Base-by-base conservation (phyloP, 768 basidiomycete genomes). In the Clitopilus hobsonii region DNA sequence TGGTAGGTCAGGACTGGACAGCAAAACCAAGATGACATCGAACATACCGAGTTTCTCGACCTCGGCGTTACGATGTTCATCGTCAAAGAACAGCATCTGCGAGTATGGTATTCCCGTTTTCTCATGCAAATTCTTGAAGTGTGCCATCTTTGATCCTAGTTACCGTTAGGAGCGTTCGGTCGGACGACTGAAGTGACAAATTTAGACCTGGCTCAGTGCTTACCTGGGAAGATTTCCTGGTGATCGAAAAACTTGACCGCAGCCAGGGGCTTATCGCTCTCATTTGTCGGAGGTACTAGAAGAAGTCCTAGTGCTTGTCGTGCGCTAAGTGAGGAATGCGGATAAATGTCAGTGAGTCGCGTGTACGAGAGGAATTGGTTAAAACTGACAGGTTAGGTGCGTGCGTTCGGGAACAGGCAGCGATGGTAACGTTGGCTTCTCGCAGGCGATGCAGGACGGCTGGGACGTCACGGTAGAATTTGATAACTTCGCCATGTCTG, bases 21-120 rank as follows among this genome's bases (percentile, higher is more conserved):
- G 11, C 27, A 51, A 10, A 16, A 5, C 22, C 54, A 56, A 11
- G 38, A 52, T 13, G 47, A 48, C 18, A 18, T 2, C n/a, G 11
- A 20, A 60, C 68, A 10, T 53, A 81, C 86, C 85, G 2, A 86
- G 72, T 28, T 74, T 67, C 63, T 81, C 86, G 0, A 88, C 86
- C 58, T 86, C 84, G 29, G 72, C 71, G 61, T 86, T 87, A 23
- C 86, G 70, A 48, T 60, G 60, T 65, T 89, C 87, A 61, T 91
- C 89, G 55, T 91, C 89, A 57, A 89, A 92, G 65, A 85, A 85
- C 4, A 85, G 71, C 91, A 94, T 94, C 58, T 91, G 84, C 6
- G 80, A 78, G 62, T 90, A 93, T 0, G 89, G 82, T 50, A 94
- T 82, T 1, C 85, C 86, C 0, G 91, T 93, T 61, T 82, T 78